These are phyloP conservation scores for Elymus sibiricus DNA, from an alignment of 176 grass and related monocot genomes.

Conservation along the genomic window DNA sequence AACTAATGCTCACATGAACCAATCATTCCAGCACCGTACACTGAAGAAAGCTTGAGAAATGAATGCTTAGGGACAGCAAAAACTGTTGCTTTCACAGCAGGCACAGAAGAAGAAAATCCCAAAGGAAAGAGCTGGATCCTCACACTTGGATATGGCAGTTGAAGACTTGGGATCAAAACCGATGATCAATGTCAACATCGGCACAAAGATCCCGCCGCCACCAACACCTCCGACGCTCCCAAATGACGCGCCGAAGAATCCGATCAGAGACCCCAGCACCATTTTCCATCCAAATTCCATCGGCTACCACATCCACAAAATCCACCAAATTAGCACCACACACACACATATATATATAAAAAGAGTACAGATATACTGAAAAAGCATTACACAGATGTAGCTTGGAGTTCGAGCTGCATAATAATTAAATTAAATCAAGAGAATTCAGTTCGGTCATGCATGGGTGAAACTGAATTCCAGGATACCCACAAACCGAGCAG, in stretches of 20 bases:
- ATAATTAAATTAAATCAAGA: neutral
- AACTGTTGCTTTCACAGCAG: conserved; percentile 30
- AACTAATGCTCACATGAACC: neutral
- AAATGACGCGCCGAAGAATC: conserved; percentile 69
- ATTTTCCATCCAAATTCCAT: conserved; percentile 75
- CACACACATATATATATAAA: neutral
- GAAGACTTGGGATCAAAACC: conserved; percentile 81
- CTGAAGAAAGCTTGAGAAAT: neutral
- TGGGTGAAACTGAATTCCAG: neutral
- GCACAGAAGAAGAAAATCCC: neutral
- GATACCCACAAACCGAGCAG: neutral
- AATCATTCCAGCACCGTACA: neutral
- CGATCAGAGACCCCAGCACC: conserved; percentile 49
- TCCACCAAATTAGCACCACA: conserved; percentile 12
- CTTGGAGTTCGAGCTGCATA: neutral
- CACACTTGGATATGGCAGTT: conserved; percentile 78
- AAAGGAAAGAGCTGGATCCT: conserved; percentile 14
- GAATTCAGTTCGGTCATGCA: neutral
- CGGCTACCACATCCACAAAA: conserved; percentile 16
- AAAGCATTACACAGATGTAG: neutral
- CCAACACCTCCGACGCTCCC: conserved; percentile 78
- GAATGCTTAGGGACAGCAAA: neutral
- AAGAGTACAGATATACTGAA: neutral
- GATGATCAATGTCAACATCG: conserved; percentile 79
- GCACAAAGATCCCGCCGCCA: conserved; percentile 77